These are phyloP conservation scores for Pythium brassicae DNA, from an alignment of 352 stramenopile genomes.

Conservation along the genomic window DNA sequence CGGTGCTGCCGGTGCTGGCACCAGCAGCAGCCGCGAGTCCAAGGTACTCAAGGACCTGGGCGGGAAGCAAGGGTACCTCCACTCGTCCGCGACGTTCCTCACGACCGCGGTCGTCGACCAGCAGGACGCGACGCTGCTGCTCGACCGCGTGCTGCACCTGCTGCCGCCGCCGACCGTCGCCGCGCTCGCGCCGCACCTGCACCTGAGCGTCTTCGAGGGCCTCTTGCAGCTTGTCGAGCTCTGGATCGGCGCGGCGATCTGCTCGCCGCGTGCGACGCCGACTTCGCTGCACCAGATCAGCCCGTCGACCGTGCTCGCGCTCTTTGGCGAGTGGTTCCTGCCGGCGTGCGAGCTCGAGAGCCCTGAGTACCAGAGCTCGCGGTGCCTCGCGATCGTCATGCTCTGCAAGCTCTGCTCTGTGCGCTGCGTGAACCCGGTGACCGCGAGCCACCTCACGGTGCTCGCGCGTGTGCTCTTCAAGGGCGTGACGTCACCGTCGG, in stretches of 20 bases:
- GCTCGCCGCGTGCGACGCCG: constrained; percentile 39
- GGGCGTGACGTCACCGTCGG: constrained; percentile 66
- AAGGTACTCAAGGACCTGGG: constrained; percentile 44
- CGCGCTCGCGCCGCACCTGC: constrained; percentile 54
- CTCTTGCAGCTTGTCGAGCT: constrained; percentile 71
- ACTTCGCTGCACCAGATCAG: constrained; percentile 69
- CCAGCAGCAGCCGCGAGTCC: background rate
- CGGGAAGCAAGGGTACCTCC: constrained; percentile 61
- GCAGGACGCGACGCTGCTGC: constrained; percentile 60
- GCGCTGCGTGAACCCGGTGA: constrained; percentile 55
- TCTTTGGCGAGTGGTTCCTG: constrained; percentile 86
- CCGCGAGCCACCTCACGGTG: constrained; percentile 56
- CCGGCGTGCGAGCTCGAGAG: constrained; percentile 74
- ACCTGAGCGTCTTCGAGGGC: constrained; percentile 71
- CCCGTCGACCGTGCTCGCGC: constrained; percentile 74
- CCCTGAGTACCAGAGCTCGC: constrained; percentile 69
- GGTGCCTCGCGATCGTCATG: constrained; percentile 72
- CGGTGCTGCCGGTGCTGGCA: background rate
- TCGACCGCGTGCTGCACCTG: constrained; percentile 79
- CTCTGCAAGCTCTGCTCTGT: constrained; percentile 76
- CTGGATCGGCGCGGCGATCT: constrained; percentile 81
- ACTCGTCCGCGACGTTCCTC: constrained; percentile 68
- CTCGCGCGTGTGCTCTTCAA: constrained; percentile 69
- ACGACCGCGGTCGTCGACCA: constrained; percentile 54
- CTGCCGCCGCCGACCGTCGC: constrained; percentile 66